Percentiles rank a stretch among this genome's conserved stretches.
Conservation (phyloP, 495 filamentous ascomycete genomes). For the Paragyromitra xinjiangensis region DNA sequence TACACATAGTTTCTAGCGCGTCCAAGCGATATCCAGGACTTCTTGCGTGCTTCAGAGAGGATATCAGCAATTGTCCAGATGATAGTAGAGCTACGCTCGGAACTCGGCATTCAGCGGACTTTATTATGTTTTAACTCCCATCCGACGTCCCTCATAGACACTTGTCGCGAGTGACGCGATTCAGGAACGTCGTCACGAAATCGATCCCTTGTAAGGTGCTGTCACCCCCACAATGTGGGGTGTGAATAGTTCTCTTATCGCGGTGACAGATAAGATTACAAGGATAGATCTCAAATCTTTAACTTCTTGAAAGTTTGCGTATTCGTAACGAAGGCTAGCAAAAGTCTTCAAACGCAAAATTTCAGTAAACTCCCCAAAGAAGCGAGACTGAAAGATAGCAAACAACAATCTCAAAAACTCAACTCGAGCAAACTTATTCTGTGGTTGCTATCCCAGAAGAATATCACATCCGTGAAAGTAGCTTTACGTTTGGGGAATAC, state of each 20-base stretch:
- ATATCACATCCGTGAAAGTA: too few relatives aligned
- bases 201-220: constrained; percentile 8
- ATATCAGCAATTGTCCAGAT: background rate
- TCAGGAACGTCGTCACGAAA: constrained; percentile 16
- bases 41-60: constrained; percentile 23
- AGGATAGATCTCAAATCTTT: background rate
- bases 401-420: too few relatives aligned
- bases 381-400: too few relatives aligned
- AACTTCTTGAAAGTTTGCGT: too few relatives aligned
- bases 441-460: too few relatives aligned
- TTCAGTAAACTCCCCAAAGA: too few relatives aligned
- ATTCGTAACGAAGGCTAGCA: too few relatives aligned
- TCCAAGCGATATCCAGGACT: background rate
- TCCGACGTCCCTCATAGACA: too few relatives aligned
- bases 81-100: background rate
- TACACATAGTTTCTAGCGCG: background rate
- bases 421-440: too few relatives aligned
- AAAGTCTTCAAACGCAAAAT: too few relatives aligned
- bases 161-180: constrained; percentile 14
- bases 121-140: too few relatives aligned
- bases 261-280: background rate
- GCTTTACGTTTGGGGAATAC: too few relatives aligned
- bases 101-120: background rate
- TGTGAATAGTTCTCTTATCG: constrained; percentile 23
- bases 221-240: constrained; percentile 19